Conservation (phyloP, 192 early-diverging fungal species). For the Backusella tuberculispora region DNA sequence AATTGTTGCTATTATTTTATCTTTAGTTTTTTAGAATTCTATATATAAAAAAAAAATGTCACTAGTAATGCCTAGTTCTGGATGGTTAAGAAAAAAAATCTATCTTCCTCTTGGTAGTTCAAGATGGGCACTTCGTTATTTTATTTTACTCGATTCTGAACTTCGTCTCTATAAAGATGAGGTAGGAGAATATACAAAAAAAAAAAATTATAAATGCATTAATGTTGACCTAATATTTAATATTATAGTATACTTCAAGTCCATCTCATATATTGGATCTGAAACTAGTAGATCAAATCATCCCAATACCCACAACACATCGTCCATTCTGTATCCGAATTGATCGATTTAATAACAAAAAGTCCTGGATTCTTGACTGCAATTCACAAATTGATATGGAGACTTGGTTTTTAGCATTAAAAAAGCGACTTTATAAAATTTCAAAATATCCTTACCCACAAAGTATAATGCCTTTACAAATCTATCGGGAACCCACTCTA, state of each 20-base stretch:
- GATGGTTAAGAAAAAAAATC: constrained; percentile 17
- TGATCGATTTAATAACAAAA: constrained; percentile 9
- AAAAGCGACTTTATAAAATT: background rate
- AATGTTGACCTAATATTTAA: background rate
- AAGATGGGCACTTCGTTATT: constrained; percentile 28
- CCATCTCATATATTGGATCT: constrained; percentile 4
- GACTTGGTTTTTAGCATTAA: background rate
- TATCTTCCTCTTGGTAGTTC: constrained; percentile 12
- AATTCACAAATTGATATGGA: background rate
- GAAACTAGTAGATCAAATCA: background rate
- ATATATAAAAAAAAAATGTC: background rate
- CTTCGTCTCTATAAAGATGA: constrained; percentile 32
- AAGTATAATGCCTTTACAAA: background rate
- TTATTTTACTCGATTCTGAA: constrained; percentile 34
- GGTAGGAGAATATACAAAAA: background rate
- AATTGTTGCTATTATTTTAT: background rate
- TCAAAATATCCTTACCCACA: background rate
- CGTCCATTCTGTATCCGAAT: background rate
- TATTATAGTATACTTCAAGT: constrained; percentile 3
- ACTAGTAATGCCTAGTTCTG: background rate
- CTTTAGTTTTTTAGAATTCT: background rate
- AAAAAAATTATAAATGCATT: background rate
- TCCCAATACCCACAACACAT: background rate
- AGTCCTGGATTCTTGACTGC: constrained; percentile 1
- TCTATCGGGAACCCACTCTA: background rate